Evolutionary conservation across 2,329 filamentous ascomycete genomes (phyloP), one percentile per base, ranked within the genome.

Genomic region (Colletotrichum acutatum): DNA sequence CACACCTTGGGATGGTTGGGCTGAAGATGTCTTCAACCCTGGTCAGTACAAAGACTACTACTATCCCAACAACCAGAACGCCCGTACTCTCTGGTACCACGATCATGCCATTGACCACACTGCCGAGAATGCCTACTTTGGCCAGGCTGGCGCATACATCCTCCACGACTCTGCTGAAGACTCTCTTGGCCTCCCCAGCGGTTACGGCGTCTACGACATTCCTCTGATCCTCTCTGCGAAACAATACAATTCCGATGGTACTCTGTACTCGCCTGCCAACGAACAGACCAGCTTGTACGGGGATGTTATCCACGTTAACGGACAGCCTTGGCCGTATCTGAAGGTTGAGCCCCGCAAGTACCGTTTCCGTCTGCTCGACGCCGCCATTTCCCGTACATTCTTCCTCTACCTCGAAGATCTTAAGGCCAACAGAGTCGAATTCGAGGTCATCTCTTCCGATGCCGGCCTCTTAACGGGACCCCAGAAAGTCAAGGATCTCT

Each of bases 11-110:
- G 78, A 88, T 74, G 87, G 87, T 0, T 89, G 86, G 86, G 87
- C 87, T 5, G 83, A 84, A 61, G 88, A 90, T 74, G 79, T 83
- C 26, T 84, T 86, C 0, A 42, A 78, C 1, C 80, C 82, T 2
- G 85, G 86, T 2, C 78, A 88, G 75, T 88, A 84, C 78, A 89
- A 90, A 77, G 78, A 90, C 71, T 90, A 90, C 78, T 89, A 88
- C 78, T 90, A 89, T 72, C 87, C 88, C 52, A 89, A 89, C 77
- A 79, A 78, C 30, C 86, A 89, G 74, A 79, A 80, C 52, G 85
- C 82, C 1, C 81, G 87, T 34, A 84, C 85, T 0, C 82, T 89
- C 46, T 89, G 87, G 69, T 89, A 89, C 72, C 86, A 90, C 75
- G 84, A 83, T 68, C 78, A 79, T 32, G 78, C 79, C 42, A 77